Conservation (phyloP, 805 yeast genomes). For the Saturnispora besseyi region DNA sequence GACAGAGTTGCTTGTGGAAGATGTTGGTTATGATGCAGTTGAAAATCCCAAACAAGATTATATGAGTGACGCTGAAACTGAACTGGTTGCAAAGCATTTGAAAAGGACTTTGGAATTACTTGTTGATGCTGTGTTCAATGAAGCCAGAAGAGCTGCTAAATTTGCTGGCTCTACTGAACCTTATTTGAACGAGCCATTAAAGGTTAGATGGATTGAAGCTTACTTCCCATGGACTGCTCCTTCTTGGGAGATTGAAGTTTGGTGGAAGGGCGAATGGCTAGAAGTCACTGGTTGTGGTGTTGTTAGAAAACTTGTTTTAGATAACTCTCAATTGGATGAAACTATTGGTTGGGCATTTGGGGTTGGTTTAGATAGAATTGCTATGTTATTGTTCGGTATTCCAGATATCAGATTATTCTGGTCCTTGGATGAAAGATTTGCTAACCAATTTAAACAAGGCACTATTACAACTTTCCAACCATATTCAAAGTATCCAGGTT, state of each 20-base stretch:
- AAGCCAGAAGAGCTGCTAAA: conserved; percentile 54
- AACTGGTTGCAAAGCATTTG: conserved; percentile 64
- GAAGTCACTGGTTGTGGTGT: conserved; percentile 96
- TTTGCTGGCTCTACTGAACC: conserved; percentile 52
- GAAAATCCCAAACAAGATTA: conserved; percentile 73
- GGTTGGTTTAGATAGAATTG: conserved; percentile 86
- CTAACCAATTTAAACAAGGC: conserved; percentile 58
- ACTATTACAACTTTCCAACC: conserved; percentile 68
- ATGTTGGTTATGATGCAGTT: conserved; percentile 45
- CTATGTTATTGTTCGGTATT: conserved; percentile 90
- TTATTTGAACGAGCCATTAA: conserved; percentile 63
- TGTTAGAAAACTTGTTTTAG: conserved; percentile 67
- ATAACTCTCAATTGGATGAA: conserved; percentile 58
- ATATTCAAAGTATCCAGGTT: conserved; percentile 85
- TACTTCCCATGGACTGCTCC: conserved; percentile 99
- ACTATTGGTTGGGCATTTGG: conserved; percentile 97
- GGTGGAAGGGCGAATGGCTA: conserved; percentile 98
- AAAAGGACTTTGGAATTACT: conserved; percentile 79
- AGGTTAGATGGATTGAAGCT: conserved; percentile 90
- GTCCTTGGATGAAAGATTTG: conserved; percentile 75
- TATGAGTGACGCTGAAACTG: conserved; percentile 63
- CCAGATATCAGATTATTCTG: conserved; percentile 94
- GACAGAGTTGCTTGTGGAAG: conserved; percentile 68
- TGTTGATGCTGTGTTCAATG: conserved; percentile 73
- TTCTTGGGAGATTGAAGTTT: conserved; percentile 95